Percentiles rank a stretch among this genome's conserved stretches.
These are phyloP conservation scores for Citropsis articulata DNA, from an alignment of 345 rosid genomes.

Conservation along the genomic window DNA sequence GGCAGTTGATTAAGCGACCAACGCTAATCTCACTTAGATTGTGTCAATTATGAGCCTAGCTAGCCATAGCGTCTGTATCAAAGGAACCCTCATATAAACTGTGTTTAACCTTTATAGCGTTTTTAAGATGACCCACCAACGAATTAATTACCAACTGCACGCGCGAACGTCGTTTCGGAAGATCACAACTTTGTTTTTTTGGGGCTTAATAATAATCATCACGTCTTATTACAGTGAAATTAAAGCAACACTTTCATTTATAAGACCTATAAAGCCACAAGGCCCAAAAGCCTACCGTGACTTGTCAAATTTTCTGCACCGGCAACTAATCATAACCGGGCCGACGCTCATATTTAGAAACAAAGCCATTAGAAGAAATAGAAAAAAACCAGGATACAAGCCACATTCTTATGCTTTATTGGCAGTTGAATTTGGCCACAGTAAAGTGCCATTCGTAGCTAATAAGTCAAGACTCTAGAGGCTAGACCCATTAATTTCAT, in stretches of 20 bases:
- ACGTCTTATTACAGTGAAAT: background rate
- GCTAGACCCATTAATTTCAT: background rate
- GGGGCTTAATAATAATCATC: background rate
- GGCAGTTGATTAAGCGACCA: background rate
- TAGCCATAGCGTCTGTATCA: constrained; percentile 21
- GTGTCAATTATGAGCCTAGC: constrained; percentile 20
- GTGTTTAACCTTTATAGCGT: background rate
- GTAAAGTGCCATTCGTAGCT: background rate
- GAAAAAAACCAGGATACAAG: background rate
- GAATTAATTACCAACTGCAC: constrained; percentile 12
- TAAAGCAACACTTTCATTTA: background rate
- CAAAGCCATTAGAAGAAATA: background rate
- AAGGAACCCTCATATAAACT: background rate
- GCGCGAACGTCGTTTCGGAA: constrained; percentile 27
- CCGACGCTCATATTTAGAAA: constrained; percentile 12
- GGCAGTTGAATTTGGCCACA: background rate
- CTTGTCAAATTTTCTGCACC: background rate
- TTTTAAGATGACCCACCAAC: background rate
- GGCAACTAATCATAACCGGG: constrained; percentile 22
- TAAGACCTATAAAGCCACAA: constrained; percentile 1
- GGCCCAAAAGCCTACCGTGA: background rate
- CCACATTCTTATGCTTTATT: background rate
- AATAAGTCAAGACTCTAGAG: background rate
- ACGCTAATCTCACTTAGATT: constrained; percentile 16
- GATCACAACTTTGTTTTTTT: background rate